These are phyloP conservation scores for Phytopythium boreale DNA, from an alignment of 352 stramenopile species.

Conservation along the genomic window DNA sequence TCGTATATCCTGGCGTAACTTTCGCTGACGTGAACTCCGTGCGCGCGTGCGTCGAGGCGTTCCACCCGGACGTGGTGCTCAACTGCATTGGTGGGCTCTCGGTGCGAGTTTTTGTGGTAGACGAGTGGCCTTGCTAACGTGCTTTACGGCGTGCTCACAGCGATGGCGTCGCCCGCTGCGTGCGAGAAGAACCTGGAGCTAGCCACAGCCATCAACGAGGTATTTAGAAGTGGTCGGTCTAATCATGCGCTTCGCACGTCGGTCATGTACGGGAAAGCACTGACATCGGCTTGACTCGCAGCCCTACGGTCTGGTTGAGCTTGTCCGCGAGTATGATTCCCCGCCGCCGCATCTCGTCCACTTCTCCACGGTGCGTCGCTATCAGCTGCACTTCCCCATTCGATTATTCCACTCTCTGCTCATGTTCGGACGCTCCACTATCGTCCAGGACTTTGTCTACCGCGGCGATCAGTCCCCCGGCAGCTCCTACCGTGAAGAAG, in stretches of 20 bases:
- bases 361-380: slow-evolving; percentile 47
- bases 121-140: background rate
- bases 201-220: slow-evolving; percentile 44
- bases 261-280: background rate
- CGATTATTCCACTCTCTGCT: background rate
- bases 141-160: slow-evolving; percentile 14
- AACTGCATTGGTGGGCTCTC: slow-evolving; percentile 50
- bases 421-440: too few relatives aligned
- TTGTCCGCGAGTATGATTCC: slow-evolving; percentile 21
- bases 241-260: background rate
- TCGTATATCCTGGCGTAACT: slow-evolving; percentile 42
- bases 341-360: slow-evolving; percentile 37
- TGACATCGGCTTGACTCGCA: background rate
- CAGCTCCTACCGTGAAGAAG: slow-evolving; percentile 39
- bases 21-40: slow-evolving; percentile 26
- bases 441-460: slow-evolving; percentile 75
- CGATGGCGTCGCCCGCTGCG: slow-evolving; percentile 51
- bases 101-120: background rate
- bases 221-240: background rate
- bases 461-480: slow-evolving; percentile 21
- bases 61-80: slow-evolving; percentile 39
- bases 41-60: slow-evolving; percentile 29
- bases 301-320: slow-evolving; percentile 19
- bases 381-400: background rate
- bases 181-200: slow-evolving; percentile 46